Percentiles rank a stretch among this genome's conserved stretches.
Evolutionary conservation across 2,329 filamentous ascomycete genomes (phyloP).

Genomic region (Fusarium newnesense): DNA sequence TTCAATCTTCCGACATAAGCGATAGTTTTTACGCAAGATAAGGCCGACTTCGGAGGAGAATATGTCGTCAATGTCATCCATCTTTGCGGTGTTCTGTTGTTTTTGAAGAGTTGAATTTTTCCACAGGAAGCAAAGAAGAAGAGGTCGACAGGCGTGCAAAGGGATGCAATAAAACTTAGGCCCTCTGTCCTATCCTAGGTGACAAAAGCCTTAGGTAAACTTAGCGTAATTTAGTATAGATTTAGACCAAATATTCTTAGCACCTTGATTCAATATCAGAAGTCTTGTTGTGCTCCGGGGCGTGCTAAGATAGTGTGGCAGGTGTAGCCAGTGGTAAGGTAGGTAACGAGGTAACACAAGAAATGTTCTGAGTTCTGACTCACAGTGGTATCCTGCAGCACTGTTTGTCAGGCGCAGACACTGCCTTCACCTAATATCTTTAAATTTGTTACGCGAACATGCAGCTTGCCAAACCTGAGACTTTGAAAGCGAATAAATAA

Average conservation of each 20-base stretch:
- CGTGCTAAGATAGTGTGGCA: neutral
- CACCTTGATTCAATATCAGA: too few relatives aligned
- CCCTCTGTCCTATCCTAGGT: too few relatives aligned
- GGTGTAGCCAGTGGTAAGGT: neutral
- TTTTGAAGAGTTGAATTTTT: neutral
- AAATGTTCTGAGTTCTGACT: neutral
- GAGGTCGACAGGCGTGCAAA: too few relatives aligned
- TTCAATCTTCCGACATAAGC: neutral
- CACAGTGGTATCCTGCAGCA: neutral
- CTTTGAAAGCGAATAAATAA: accelerated
- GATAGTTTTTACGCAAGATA: neutral
- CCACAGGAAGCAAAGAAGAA: too few relatives aligned
- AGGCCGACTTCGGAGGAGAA: neutral
- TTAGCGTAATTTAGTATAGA: too few relatives aligned
- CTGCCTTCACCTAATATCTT: accelerated
- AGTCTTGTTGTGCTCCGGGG: too few relatives aligned
- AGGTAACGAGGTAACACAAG: neutral
- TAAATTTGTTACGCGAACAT: neutral
- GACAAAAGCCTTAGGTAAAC: too few relatives aligned
- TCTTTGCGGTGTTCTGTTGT: neutral
- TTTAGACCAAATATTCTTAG: too few relatives aligned
- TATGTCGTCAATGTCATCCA: neutral
- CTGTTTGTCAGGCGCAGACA: neutral
- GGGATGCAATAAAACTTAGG: too few relatives aligned
- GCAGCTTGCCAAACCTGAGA: accelerated